Evolutionary conservation across 202 grass and related monocot genomes (phyloP).

Genomic region (Brachypodium distachyon): DNA sequence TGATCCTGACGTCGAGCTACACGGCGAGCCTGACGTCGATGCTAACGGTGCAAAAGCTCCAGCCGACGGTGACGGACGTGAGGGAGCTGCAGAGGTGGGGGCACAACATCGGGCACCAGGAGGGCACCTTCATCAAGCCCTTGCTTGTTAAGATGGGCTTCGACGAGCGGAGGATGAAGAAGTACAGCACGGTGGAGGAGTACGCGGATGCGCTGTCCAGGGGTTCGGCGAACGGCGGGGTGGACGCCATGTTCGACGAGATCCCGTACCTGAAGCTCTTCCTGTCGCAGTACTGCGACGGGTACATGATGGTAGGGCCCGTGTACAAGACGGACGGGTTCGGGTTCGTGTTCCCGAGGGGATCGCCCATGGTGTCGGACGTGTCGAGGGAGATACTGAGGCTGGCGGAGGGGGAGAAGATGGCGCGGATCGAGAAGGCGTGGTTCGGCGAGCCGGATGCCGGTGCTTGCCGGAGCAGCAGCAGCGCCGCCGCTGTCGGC

Average conservation of each 20-base stretch:
- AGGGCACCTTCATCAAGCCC: slow-evolving; percentile 43
- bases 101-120: slow-evolving; percentile 49
- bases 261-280: slow-evolving; percentile 82
- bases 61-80: slow-evolving; percentile 52
- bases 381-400: slow-evolving; percentile 50
- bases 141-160: slow-evolving; percentile 29
- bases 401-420: slow-evolving; percentile 50
- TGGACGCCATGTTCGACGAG: slow-evolving; percentile 73
- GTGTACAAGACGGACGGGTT: slow-evolving; percentile 78
- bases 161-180: slow-evolving; percentile 19
- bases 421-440: slow-evolving; percentile 42
- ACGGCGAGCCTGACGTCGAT: slow-evolving; percentile 94
- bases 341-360: slow-evolving; percentile 71
- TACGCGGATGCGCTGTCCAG: slow-evolving; percentile 52
- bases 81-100: slow-evolving; percentile 37
- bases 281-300: slow-evolving; percentile 45
- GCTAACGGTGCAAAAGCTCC: slow-evolving; percentile 85
- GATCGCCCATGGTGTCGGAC: slow-evolving; percentile 50
- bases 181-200: slow-evolving; percentile 30
- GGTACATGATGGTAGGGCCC: slow-evolving; percentile 42
- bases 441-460: slow-evolving; percentile 44
- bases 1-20: slow-evolving; percentile 93
- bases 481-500: slow-evolving; percentile 1
- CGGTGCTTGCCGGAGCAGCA: slow-evolving; percentile 10
- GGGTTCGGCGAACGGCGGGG: slow-evolving; percentile 47